phyloP scores from a whole-genome alignment of 2,329 filamentous ascomycete genomes.

The Rhinocladiella mackenziei region DNA sequence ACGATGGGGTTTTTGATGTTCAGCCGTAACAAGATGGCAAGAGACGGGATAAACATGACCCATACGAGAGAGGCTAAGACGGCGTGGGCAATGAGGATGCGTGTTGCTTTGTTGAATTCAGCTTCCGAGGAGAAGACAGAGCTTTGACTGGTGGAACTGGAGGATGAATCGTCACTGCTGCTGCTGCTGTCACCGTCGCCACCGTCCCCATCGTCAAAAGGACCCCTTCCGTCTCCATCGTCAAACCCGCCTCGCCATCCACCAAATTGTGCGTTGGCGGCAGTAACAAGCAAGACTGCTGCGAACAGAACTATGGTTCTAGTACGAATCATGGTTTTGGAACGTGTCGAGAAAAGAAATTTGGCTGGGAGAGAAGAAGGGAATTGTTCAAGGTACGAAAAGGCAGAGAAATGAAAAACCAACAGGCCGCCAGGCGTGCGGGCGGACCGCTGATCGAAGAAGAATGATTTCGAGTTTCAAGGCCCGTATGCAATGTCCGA shows the following conservation, averaged over 20 bases:
- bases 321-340: constrained; percentile 6
- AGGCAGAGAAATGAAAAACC: background rate
- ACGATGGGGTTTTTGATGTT: constrained; percentile 25
- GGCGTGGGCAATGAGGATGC: constrained; percentile 30
- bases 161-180: constrained; percentile 6
- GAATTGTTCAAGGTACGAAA: background rate
- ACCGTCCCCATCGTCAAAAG: constrained; percentile 5
- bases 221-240: constrained; percentile 7
- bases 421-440: background rate
- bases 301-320: constrained; percentile 5
- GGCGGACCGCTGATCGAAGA: background rate
- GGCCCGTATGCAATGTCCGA: background rate
- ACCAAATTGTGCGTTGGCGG: constrained; percentile 10
- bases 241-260: constrained; percentile 10
- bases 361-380: background rate
- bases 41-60: constrained; percentile 31
- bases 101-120: constrained; percentile 14
- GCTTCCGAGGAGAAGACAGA: constrained; percentile 11
- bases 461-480: no score
- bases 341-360: no score
- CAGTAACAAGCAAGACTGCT: constrained; percentile 6
- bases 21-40: constrained; percentile 29
- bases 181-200: constrained; percentile 9
- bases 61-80: constrained; percentile 32
- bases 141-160: constrained; percentile 1